Conservation (phyloP, 176 grass and related monocot species). For the Zea luxurians region DNA sequence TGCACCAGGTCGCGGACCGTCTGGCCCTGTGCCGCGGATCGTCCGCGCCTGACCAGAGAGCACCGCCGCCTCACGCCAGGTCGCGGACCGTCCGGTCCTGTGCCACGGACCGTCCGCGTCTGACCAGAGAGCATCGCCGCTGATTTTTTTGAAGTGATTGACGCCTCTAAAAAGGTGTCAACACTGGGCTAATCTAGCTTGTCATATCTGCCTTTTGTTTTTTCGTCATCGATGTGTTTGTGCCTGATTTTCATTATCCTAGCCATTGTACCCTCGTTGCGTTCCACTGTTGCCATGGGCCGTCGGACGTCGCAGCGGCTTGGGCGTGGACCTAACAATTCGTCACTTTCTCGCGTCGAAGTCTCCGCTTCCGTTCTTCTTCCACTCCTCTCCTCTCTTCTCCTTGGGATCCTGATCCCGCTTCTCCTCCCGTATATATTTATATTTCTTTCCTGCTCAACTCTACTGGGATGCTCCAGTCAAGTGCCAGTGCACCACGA, state of each 20-base stretch:
- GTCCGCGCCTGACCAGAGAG: too few relatives aligned
- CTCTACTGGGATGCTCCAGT: not conserved
- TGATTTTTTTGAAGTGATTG: too few relatives aligned
- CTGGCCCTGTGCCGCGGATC: too few relatives aligned
- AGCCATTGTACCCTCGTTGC: not conserved
- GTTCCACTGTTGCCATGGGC: not conserved
- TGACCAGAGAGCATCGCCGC: too few relatives aligned
- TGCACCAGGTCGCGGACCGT: too few relatives aligned
- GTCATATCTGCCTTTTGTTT: not conserved
- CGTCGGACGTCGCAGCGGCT: not conserved
- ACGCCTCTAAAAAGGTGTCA: too few relatives aligned
- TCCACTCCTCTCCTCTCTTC: slow-evolving; percentile 45
- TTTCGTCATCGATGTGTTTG: not conserved
- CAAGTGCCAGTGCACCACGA: slow-evolving; percentile 29
- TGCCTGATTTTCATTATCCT: slow-evolving; percentile 3
- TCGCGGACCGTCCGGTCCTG: too few relatives aligned
- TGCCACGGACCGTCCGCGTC: too few relatives aligned
- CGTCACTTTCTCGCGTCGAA: slow-evolving; percentile 21
- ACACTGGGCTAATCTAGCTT: too few relatives aligned
- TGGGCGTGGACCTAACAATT: slow-evolving; percentile 58
- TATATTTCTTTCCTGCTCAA: slow-evolving; percentile 5
- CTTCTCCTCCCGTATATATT: slow-evolving; percentile 19
- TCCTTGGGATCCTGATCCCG: slow-evolving; percentile 32
- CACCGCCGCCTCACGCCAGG: too few relatives aligned
- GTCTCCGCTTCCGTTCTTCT: slow-evolving; percentile 49